These are phyloP conservation scores for Nakazawaea ambrosiae DNA, from an alignment of 805 yeast genomes.

Conservation along the genomic window DNA sequence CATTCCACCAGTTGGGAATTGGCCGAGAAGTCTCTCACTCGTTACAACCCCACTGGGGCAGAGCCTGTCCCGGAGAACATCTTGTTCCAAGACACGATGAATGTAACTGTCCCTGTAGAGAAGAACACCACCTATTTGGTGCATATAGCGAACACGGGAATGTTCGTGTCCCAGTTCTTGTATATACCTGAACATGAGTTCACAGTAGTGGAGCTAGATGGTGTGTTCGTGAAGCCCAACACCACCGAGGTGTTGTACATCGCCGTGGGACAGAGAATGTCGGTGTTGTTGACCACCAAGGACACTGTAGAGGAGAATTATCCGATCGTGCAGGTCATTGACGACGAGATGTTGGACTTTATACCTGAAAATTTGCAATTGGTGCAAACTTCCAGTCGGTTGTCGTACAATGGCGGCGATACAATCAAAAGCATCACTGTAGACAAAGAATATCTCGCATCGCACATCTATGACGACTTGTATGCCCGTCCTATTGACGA, in stretches of 20 bases:
- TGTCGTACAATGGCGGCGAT: slow-evolving; percentile 37
- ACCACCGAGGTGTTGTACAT: slow-evolving; percentile 50
- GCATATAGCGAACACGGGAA: slow-evolving; percentile 60
- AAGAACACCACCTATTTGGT: slow-evolving; percentile 57
- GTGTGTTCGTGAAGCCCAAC: slow-evolving; percentile 56
- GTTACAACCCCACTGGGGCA: slow-evolving; percentile 79
- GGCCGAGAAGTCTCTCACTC: slow-evolving; percentile 40
- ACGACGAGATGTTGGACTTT: slow-evolving; percentile 61
- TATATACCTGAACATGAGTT: slow-evolving; percentile 66
- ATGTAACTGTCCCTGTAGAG: slow-evolving; percentile 46
- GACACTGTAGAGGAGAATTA: slow-evolving; percentile 36
- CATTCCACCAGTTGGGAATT: slow-evolving; percentile 45
- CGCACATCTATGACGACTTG: slow-evolving; percentile 38
- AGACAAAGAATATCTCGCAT: slow-evolving; percentile 59
- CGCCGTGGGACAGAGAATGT: slow-evolving; percentile 78
- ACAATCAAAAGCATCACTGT: slow-evolving; percentile 40
- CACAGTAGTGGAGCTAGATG: slow-evolving; percentile 70
- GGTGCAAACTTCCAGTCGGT: slow-evolving; percentile 47
- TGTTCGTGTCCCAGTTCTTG: slow-evolving; percentile 68
- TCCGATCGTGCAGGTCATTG: slow-evolving; percentile 56
- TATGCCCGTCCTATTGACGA: slow-evolving; percentile 32
- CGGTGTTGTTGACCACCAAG: slow-evolving; percentile 60
- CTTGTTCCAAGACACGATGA: slow-evolving; percentile 58
- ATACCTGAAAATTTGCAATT: slow-evolving; percentile 53
- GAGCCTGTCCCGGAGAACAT: slow-evolving; percentile 72